These are phyloP conservation scores for Verbascum thapsus DNA, from an alignment of 257 asterid genomes.

Conservation along the genomic window DNA sequence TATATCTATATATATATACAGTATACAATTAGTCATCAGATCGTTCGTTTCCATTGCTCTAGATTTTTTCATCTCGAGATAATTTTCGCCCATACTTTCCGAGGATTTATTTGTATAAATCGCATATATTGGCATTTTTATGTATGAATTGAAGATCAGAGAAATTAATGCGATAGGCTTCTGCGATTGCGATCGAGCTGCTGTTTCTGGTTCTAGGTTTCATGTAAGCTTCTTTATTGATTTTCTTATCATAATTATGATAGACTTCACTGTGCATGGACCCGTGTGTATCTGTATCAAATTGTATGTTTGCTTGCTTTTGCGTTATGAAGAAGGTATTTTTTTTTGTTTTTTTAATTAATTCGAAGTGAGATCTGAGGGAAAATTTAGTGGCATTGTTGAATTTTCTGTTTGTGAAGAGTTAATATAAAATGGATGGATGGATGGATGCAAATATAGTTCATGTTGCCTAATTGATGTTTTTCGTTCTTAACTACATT, in stretches of 20 bases:
- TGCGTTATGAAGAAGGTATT: neutral
- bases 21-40: slow-evolving; percentile 3
- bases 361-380: slow-evolving; percentile 14
- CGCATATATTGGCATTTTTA: neutral
- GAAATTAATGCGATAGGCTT: slow-evolving; percentile 12
- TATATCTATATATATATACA: neutral
- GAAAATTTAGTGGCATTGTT: slow-evolving; percentile 14
- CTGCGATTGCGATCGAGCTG: slow-evolving; percentile 27
- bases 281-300: neutral
- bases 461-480: too few relatives aligned
- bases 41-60: slow-evolving; percentile 18
- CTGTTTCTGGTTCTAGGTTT: slow-evolving; percentile 24
- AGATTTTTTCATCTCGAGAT: slow-evolving; percentile 3
- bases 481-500: too few relatives aligned
- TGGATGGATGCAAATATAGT: too few relatives aligned
- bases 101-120: slow-evolving; percentile 2
- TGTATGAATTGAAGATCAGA: neutral
- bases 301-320: slow-evolving; percentile 6
- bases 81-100: slow-evolving; percentile 2
- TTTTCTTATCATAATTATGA: neutral
- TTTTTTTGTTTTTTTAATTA: neutral
- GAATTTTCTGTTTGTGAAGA: slow-evolving; percentile 3
- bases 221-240: slow-evolving; percentile 1
- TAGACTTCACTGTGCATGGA: neutral
- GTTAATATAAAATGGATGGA: neutral